Percentiles rank a stretch among this genome's conserved stretches.
Conservation (phyloP, 2,329 filamentous ascomycete species). For the Sporothrix sp. region DNA sequence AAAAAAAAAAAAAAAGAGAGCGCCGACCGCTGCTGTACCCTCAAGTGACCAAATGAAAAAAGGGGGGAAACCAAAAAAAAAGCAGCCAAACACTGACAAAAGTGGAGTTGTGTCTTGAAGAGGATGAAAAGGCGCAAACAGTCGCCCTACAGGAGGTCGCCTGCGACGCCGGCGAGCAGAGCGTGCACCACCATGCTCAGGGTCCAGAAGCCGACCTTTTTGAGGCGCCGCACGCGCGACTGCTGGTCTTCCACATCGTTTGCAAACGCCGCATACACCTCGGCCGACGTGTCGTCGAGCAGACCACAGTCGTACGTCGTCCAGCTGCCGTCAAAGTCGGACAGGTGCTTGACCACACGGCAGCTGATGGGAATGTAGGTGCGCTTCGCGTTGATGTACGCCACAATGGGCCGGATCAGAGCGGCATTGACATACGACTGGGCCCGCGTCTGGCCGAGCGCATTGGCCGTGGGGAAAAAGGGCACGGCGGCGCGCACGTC, state of each 20-base stretch:
- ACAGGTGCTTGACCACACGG: constrained; percentile 78
- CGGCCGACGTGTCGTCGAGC: constrained; percentile 85
- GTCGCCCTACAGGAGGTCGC: constrained; percentile 49
- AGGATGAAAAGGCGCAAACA: not conserved
- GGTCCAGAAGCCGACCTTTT: constrained; percentile 92
- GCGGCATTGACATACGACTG: constrained; percentile 95
- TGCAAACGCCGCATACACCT: constrained; percentile 92
- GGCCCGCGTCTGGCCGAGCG: constrained; percentile 50
- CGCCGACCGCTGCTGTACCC: not conserved
- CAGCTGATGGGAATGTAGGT: constrained; percentile 95
- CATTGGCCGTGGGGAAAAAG: constrained; percentile 50
- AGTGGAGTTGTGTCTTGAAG: constrained; percentile 9
- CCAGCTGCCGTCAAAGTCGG: constrained; percentile 93
- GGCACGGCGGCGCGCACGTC: constrained; percentile 89
- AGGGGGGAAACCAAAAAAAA: not conserved
- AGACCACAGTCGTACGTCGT: constrained; percentile 86
- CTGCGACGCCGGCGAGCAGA: constrained; percentile 88
- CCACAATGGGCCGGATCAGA: constrained; percentile 88
- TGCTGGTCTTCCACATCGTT: constrained; percentile 84
- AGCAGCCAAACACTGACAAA: not conserved
- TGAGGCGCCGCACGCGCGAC: constrained; percentile 74
- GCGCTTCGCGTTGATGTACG: constrained; percentile 91
- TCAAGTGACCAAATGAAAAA: not conserved
- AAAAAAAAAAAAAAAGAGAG: not conserved
- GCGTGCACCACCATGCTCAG: constrained; percentile 86